Evolutionary conservation across 169 alveolate genomes (phyloP), one percentile per base, ranked within the genome.

Genomic region (Plasmodium billcollinsi): DNA sequence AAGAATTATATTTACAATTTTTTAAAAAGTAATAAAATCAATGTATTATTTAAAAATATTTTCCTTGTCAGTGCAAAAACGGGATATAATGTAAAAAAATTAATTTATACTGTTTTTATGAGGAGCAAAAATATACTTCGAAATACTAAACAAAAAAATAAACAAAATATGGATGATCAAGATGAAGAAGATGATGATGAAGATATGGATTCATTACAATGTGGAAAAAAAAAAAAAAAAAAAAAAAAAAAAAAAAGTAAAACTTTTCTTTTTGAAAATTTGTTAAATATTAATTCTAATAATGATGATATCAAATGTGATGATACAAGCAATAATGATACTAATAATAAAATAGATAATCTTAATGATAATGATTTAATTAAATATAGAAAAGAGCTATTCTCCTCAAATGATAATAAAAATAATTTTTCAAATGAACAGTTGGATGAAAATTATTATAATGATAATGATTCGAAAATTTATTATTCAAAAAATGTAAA

Each of bases 31-130:
- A 26, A 86, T 56, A 86, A 86, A 72, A 86, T 86, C 26, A 73
- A 86, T 72, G 49, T 86, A 21, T 18, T 61, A 20, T 86, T 86
- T 86, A 72, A 67, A 21, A 86, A 86, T 47, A 86, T 86, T 1
- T 86, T 86, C 63, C 65, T 86, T 47, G 88, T 86, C 2, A 86
- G 92, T 73, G 88, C 92, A 9, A 86, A 86, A 74, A 86, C 92
- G 54, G 92, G 92, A 4, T 73, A 66, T 47, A 86, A 86, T 26
- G 88, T 86, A 58, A 70, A 86, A 67, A 86, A 86, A 56, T 39
- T 86, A 21, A 65, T 86, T 45, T 86, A 72, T 43, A 86, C 92
- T 50, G 88, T 20, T 2, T 86, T 61, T 29, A 20, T 73, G 33
- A 24, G 72, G 33, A 70, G 88, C 21, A 72, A 39, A 29, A 63